These are phyloP conservation scores for Lactarius tabidus DNA, from an alignment of 768 basidiomycete species.

Conservation along the genomic window DNA sequence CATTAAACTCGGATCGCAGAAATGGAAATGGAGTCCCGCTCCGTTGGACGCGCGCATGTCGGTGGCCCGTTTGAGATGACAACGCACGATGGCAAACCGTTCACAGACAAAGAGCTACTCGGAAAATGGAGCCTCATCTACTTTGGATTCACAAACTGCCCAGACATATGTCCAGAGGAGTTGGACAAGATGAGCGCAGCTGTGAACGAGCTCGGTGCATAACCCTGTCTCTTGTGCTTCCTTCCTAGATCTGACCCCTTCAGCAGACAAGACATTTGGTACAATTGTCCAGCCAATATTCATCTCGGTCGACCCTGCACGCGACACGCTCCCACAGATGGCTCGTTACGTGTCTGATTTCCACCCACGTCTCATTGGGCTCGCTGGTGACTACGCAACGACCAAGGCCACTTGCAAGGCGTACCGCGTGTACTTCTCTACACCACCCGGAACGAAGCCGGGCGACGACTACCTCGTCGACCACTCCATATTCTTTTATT, in stretches of 20 bases:
- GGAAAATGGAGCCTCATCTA: conserved; percentile 92
- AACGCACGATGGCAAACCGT: conserved; percentile 58
- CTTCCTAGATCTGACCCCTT: background rate
- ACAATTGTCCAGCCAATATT: conserved; percentile 83
- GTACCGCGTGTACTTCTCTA: conserved; percentile 98
- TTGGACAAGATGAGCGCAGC: conserved; percentile 89
- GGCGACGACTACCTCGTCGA: conserved; percentile 97
- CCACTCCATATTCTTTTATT: conserved; percentile 94
- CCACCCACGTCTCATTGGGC: conserved; percentile 83
- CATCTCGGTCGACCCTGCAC: conserved; percentile 94
- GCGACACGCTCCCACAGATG: conserved; percentile 66
- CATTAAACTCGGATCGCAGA: conserved; percentile 34
- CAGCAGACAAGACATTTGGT: conserved; percentile 63
- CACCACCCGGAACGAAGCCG: conserved; percentile 80
- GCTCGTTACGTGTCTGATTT: conserved; percentile 75
- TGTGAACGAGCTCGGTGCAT: conserved; percentile 66
- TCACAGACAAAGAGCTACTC: conserved; percentile 77
- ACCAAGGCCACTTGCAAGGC: conserved; percentile 89
- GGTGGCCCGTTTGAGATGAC: conserved; percentile 86
- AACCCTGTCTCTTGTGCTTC: conserved; percentile 1
- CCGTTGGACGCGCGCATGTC: conserved; percentile 80
- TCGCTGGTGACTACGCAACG: conserved; percentile 80
- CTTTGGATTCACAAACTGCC: conserved; percentile 99
- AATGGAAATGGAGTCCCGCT: conserved; percentile 66
- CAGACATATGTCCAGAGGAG: conserved; percentile 98